These are phyloP conservation scores for Pleurotus tuber-regium DNA, from an alignment of 768 basidiomycete species.

Conservation along the genomic window DNA sequence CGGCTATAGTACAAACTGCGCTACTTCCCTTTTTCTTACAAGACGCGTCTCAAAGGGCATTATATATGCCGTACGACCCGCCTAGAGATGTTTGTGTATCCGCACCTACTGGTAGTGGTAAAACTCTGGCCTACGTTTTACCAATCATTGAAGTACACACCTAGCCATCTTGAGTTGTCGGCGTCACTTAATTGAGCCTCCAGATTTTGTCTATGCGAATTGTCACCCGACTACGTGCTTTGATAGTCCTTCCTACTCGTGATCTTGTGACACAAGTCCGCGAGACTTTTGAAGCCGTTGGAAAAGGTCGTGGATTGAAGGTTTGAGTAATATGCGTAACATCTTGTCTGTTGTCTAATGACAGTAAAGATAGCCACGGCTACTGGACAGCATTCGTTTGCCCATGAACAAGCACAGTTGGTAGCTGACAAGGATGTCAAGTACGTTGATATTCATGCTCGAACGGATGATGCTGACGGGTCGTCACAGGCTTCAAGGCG, in stretches of 20 bases:
- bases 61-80: conserved; percentile 66
- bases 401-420: conserved; percentile 84
- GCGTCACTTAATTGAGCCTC: not conserved
- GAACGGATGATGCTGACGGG: not conserved
- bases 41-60: conserved; percentile 32
- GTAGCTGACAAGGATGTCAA: conserved; percentile 53
- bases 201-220: conserved; percentile 72
- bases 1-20: conserved; percentile 74
- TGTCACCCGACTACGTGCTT: conserved; percentile 81
- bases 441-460: conserved; percentile 34
- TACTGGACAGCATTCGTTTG: conserved; percentile 92
- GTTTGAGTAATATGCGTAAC: conserved; percentile 35
- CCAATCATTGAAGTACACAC: conserved; percentile 81
- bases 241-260: conserved; percentile 89
- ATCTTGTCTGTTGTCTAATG: conserved; percentile 1
- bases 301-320: conserved; percentile 85
- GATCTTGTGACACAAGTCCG: conserved; percentile 91
- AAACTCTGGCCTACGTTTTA: conserved; percentile 93
- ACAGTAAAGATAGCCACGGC: conserved; percentile 63
- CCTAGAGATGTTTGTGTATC: conserved; percentile 89
- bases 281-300: conserved; percentile 85
- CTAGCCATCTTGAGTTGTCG: not conserved
- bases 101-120: conserved; percentile 97
- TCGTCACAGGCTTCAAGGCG: conserved; percentile 69
- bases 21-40: conserved; percentile 81